Percentiles rank a stretch among this genome's conserved stretches.
Conservation (phyloP, 2,329 filamentous ascomycete genomes). For the Chaetomium strumarium region DNA sequence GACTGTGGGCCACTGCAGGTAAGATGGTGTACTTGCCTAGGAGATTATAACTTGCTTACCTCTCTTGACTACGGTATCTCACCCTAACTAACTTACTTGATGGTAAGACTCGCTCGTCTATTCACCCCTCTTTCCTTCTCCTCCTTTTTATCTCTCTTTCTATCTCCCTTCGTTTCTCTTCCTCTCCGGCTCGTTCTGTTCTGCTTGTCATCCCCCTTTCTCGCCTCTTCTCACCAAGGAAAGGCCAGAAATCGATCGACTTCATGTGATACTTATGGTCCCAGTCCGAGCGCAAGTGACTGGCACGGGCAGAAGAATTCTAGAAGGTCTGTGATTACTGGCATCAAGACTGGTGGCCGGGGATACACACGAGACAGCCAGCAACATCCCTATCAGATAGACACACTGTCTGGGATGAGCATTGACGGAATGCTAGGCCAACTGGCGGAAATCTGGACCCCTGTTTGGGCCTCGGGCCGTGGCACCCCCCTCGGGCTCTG, state of each 20-base stretch:
- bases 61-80: too few relatives aligned
- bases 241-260: too few relatives aligned
- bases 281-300: neutral
- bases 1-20: too few relatives aligned
- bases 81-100: too few relatives aligned
- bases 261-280: neutral
- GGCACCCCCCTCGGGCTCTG: slow-evolving; percentile 6
- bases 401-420: slow-evolving; percentile 10
- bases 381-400: slow-evolving; percentile 3
- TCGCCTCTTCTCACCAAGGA: neutral
- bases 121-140: too few relatives aligned
- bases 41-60: too few relatives aligned
- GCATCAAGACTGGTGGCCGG: slow-evolving; percentile 13
- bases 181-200: neutral
- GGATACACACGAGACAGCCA: slow-evolving; percentile 8
- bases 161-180: too few relatives aligned
- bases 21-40: too few relatives aligned
- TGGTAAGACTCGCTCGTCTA: too few relatives aligned
- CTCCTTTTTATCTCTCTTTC: too few relatives aligned
- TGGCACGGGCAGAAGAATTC: slow-evolving; percentile 3
- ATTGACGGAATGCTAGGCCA: neutral
- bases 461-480: neutral
- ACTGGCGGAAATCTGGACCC: neutral
- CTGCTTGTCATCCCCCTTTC: neutral
- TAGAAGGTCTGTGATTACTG: slow-evolving; percentile 15